phyloP scores from a whole-genome alignment of 2,329 filamentous ascomycete species.

The Scorias spongiosa region DNA sequence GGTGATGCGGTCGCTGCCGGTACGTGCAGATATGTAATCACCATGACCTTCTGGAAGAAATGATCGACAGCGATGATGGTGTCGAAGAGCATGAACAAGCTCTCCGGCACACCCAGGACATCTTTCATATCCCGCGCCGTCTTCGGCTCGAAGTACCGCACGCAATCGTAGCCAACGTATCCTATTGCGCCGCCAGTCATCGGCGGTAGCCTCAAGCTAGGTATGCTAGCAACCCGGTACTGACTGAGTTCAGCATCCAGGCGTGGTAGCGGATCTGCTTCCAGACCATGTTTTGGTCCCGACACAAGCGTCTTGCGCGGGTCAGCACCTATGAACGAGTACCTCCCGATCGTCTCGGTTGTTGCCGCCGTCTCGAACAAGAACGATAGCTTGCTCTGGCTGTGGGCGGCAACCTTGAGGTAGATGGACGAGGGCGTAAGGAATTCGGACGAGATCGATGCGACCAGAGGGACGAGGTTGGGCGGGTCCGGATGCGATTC shows the following conservation, averaged over 20 bases:
- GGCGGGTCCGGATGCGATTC: slow-evolving; percentile 41
- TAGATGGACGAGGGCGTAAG: slow-evolving; percentile 92
- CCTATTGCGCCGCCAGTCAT: slow-evolving; percentile 87
- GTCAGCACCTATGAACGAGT: slow-evolving; percentile 84
- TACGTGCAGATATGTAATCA: slow-evolving; percentile 78
- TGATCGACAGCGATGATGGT: slow-evolving; percentile 90
- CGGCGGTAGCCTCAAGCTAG: slow-evolving; percentile 67
- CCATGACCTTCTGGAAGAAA: slow-evolving; percentile 82
- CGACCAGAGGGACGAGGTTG: slow-evolving; percentile 69
- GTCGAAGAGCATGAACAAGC: slow-evolving; percentile 92
- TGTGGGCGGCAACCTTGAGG: slow-evolving; percentile 71
- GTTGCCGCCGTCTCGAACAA: slow-evolving; percentile 88
- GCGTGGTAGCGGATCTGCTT: slow-evolving; percentile 66
- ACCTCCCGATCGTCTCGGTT: slow-evolving; percentile 82
- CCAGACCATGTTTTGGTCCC: slow-evolving; percentile 72
- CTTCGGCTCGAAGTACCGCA: slow-evolving; percentile 94
- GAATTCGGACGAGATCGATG: slow-evolving; percentile 79
- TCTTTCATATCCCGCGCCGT: slow-evolving; percentile 75
- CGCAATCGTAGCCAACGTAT: slow-evolving; percentile 95
- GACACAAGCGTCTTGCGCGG: slow-evolving; percentile 69
- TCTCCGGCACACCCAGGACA: slow-evolving; percentile 76
- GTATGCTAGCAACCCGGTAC: slow-evolving; percentile 67
- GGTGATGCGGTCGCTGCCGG: slow-evolving; percentile 22
- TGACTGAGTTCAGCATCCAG: slow-evolving; percentile 69
- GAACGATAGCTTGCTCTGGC: slow-evolving; percentile 67